Base-by-base conservation (phyloP, 2,329 filamentous ascomycete genomes). In the Nannizziopsis arthrosporioides region DNA sequence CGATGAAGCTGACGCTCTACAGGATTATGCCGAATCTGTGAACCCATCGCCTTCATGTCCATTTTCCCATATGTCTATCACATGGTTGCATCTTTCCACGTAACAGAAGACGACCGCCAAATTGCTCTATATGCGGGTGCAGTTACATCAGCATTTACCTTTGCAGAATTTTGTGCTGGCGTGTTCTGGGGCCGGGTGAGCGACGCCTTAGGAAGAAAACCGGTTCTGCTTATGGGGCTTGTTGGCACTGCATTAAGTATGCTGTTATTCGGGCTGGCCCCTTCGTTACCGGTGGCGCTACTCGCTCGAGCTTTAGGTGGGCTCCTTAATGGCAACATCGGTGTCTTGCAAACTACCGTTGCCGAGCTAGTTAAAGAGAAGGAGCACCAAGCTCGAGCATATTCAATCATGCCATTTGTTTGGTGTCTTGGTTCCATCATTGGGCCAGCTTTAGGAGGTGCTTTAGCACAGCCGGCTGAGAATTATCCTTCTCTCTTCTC, bases 31-130 rank as follows among this genome's bases (percentile, higher is more conserved):
- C 83, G 92, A 62, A 90, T 98, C 72, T 95, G 88, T 73, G 92
- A 98, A 65, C 92, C 92, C 45, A 96, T 98, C 66, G 92, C 92
- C 5, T 96, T 98, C 74, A 96, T 95, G 87, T 95, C 89, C 47
- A 95, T 96, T 58, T 96, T 98, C 64, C 92, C 92, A 1, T 98
- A 96, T 67, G 88, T 94, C 58, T 96, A 94, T 72, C 90, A 85
- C 72, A 96, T 98, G 92, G 84, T 96, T 57, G 76, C 88, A 59
- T 87, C 88, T 53, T 96, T 96, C 68, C 74, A 85, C 60, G 82
- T 94, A 62, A 85, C 88, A 53, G 74, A 85, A 41, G 80, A 88
- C 61, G 73, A 84, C 54, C 81, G 76, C 58, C 80, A 84, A 62
- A 93, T 95, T 57, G 85, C 89, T 11, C 79, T 95, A 49, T 96